Evolutionary conservation across 2,329 filamentous ascomycete species (phyloP).

Genomic region (Daldinia eschscholtzii): DNA sequence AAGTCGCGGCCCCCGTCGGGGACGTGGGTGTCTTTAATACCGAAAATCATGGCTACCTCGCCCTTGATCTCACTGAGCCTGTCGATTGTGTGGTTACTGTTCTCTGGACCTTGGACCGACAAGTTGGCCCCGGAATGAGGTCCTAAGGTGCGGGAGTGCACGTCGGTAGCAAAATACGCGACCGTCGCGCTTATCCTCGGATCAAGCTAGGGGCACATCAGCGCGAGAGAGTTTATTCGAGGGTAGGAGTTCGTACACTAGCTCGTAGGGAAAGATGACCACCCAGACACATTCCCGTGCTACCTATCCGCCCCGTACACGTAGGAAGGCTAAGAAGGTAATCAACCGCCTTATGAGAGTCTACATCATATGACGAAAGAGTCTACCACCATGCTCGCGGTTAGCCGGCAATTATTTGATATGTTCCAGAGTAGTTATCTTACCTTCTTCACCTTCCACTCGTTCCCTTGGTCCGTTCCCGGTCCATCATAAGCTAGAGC

Average conservation of each 20-base stretch:
- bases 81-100: slow-evolving; percentile 66
- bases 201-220: slow-evolving; percentile 67
- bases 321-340: slow-evolving; percentile 77
- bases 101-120: slow-evolving; percentile 54
- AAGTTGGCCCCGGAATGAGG: slow-evolving; percentile 64
- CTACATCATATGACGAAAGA: slow-evolving; percentile 86
- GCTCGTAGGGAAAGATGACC: slow-evolving; percentile 81
- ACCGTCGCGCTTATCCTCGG: slow-evolving; percentile 80
- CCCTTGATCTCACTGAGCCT: slow-evolving; percentile 75
- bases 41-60: slow-evolving; percentile 91
- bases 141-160: slow-evolving; percentile 84
- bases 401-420: slow-evolving; percentile 26
- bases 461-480: slow-evolving; percentile 89
- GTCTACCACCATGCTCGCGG: slow-evolving; percentile 63
- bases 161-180: slow-evolving; percentile 93
- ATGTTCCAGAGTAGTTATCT: slow-evolving; percentile 23
- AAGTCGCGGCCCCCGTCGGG: slow-evolving; percentile 84
- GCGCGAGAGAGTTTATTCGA: slow-evolving; percentile 1
- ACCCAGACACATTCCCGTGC: slow-evolving; percentile 92
- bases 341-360: slow-evolving; percentile 76
- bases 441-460: slow-evolving; percentile 86
- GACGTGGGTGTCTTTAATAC: slow-evolving; percentile 91
- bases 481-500: slow-evolving; percentile 86
- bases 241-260: slow-evolving; percentile 56
- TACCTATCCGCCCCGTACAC: slow-evolving; percentile 84